Evolutionary conservation across 768 basidiomycete species (phyloP), one percentile per base, ranked within the genome.

Genomic region (Kwoniella heveanensis): DNA sequence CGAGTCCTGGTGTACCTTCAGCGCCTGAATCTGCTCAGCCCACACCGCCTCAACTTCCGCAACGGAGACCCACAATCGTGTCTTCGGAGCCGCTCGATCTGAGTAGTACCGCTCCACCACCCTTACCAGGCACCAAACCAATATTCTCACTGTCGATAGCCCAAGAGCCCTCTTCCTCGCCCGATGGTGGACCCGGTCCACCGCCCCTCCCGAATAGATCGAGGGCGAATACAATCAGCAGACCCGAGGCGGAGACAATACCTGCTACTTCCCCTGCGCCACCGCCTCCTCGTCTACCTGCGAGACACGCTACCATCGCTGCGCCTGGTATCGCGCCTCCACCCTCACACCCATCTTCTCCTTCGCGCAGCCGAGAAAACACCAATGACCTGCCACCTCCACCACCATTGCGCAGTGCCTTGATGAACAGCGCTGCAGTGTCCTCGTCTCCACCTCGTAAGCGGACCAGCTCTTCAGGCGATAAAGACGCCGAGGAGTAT

Each of bases 311-410:
- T 17, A 64, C 64, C 1, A 47, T 62, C 21, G 24, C 59, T 9
- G 17, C 53, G 21, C 25, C 59, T n/a, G 21, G 52, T 13, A 27
- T 50, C 19, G 51, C 53, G 12, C 50, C 66, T 29, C 58, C 62
- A 8, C 55, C 62, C 17, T 55, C 54, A 7, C 54, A 57, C 29
- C 62, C 62, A 1, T 30, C 62, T 5, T 64, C 62, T 1, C 62
- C 62, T 12, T 25, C 62, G 19, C 27, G 55, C 22, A 64, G 62
- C 26, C 36, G 57, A 2, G 63, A 64, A 15, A 64, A 64, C 30
- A 66, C 68, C 17, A 59, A 30, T 9, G 63, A 67, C 12, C 49
- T 39, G 15, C 71, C 70, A 19, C 74, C 70, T 27, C 78, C 76
- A 8, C 74, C 76, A 21, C 76, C 74, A 1, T 25, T 59, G 17